These are phyloP conservation scores for Candida arabinofermentans DNA, from an alignment of 805 yeast species.

Conservation along the genomic window DNA sequence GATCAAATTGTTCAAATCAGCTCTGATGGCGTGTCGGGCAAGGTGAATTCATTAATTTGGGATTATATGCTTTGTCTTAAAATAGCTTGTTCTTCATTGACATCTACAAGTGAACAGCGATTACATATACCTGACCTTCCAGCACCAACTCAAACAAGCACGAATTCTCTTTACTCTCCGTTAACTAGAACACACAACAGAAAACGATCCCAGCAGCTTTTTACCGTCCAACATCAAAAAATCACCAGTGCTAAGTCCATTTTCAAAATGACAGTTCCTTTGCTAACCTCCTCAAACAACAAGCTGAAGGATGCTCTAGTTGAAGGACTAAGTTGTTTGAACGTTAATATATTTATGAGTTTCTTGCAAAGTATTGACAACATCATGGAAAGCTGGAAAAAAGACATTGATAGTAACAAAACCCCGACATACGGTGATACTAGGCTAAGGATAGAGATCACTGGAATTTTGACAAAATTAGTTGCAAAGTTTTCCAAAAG, in stretches of 20 bases:
- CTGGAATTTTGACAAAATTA: constrained; percentile 67
- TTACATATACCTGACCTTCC: constrained; percentile 50
- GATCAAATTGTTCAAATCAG: constrained; percentile 60
- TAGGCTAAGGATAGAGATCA: constrained; percentile 62
- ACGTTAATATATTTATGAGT: constrained; percentile 82
- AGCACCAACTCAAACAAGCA: constrained; percentile 7
- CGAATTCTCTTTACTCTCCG: constrained; percentile 35
- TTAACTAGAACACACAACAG: constrained; percentile 57
- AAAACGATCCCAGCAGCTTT: constrained; percentile 73
- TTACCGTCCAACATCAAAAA: constrained; percentile 82
- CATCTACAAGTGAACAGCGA: constrained; percentile 84
- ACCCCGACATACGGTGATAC: constrained; percentile 15
- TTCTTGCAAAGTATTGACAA: constrained; percentile 72
- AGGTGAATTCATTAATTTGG: constrained; percentile 29
- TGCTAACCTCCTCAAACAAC: constrained; percentile 65
- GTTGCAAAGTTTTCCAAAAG: constrained; percentile 60
- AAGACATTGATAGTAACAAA: constrained; percentile 37
- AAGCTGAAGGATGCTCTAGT: constrained; percentile 81
- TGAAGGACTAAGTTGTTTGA: constrained; percentile 84
- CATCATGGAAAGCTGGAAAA: constrained; percentile 52
- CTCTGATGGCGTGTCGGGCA: constrained; percentile 30
- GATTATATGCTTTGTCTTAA: constrained; percentile 67
- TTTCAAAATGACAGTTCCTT: constrained; percentile 81
- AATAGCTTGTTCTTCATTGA: constrained; percentile 87
- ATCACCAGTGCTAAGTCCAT: constrained; percentile 90